Evolutionary conservation across 768 basidiomycete species (phyloP).

Genomic region (Mycena sanguinolenta): DNA sequence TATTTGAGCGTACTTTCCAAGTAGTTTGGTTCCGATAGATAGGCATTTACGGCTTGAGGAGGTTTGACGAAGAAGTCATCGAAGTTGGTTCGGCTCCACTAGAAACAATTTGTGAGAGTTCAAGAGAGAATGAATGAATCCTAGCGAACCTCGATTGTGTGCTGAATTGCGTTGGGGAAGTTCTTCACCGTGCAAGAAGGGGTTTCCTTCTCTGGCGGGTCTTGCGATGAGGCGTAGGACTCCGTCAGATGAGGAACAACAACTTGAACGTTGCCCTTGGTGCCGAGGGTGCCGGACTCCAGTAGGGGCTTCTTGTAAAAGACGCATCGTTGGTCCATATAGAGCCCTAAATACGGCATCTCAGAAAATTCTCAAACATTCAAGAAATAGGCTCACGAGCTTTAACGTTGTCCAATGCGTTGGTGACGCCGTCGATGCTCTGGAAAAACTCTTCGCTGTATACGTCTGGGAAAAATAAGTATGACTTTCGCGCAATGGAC

Average conservation of each 20-base stretch:
- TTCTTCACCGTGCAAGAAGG: conserved; percentile 98
- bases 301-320: conserved; percentile 96
- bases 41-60: conserved; percentile 92
- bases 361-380: conserved; percentile 5
- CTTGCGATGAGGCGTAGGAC: conserved; percentile 97
- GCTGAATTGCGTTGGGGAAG: conserved; percentile 97
- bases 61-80: conserved; percentile 95
- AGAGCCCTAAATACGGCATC: conserved; percentile 70
- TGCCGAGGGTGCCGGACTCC: conserved; percentile 98
- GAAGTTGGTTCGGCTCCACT: conserved; percentile 97
- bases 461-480: conserved; percentile 66
- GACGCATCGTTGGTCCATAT: conserved; percentile 99
- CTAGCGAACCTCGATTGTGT: conserved; percentile 94
- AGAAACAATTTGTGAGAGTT: neutral
- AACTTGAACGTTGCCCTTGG: conserved; percentile 98
- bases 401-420: conserved; percentile 96
- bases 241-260: conserved; percentile 95
- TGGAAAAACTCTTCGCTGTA: conserved; percentile 93
- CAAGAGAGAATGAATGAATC: neutral
- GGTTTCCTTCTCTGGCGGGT: conserved; percentile 97
- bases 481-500: conserved; percentile 57
- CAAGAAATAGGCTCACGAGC: conserved; percentile 73
- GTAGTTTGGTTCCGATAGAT: conserved; percentile 96
- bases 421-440: conserved; percentile 92
- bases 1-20: conserved; percentile 91